Evolutionary conservation across 768 basidiomycete species (phyloP), one percentile per base, ranked within the genome.

Genomic region (Lentinula lateritia): DNA sequence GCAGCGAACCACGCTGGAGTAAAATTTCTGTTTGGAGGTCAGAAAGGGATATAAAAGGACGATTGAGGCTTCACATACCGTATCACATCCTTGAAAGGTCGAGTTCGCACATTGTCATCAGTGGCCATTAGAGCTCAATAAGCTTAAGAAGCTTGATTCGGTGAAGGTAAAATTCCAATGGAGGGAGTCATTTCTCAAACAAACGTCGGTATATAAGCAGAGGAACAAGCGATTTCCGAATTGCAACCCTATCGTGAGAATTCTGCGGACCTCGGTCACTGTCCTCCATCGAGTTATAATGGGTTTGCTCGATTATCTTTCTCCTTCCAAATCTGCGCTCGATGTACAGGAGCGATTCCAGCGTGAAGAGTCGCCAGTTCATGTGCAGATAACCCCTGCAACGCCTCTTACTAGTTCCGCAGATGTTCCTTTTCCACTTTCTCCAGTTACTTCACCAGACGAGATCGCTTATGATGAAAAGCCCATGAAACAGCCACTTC

Each of bases 1-100:
- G 73, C 73, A 42, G 79, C 75, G 64, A 78, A 81, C 66, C 80
- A 74, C 15, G 73, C 73, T 32, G 80, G 78, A 8, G 76, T 72
- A 50, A 78, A 77, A 53, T 72, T 71, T 50, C 78, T 80, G 50
- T 36, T 60, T 10, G 43, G 60, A 39, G n/a, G 45, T 46, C 46
- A 52, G 45, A 62, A 16, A 23, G 16, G 54, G 35, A 42, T 50
- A 55, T 53, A n/a, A 57, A 57, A 43, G 45, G 34, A 52, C 38
- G 58, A 48, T 34, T 41, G 61, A 50, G 55, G 45, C 58, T 61
- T 48, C n/a, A 45, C 63, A 42, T 52, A 45, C 54, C 46, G 61
- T 36, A 61, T 61, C 9, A 52, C 61, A 56, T 46, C 61, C 42
- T 43, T 48, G 28, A 61, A 39, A 36, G 52, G 53, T 52, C 50